A percentile compares a stretch with the other conserved stretches of the same genome.
These are phyloP conservation scores for Pythium plurisporium DNA, from an alignment of 352 stramenopile species.

Conservation along the genomic window DNA sequence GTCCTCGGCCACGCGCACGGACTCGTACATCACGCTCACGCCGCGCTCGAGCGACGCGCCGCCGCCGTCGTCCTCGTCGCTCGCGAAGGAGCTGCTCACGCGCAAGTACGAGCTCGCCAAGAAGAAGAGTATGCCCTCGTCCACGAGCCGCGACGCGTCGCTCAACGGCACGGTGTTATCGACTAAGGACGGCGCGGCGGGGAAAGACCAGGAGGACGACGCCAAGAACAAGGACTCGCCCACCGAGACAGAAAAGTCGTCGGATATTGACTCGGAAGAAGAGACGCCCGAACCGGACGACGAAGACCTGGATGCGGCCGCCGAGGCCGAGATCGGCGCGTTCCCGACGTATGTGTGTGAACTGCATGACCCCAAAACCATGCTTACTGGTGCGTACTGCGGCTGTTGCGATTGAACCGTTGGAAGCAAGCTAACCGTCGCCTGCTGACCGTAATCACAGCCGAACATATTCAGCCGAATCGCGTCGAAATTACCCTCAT, in stretches of 20 bases:
- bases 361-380: slow-evolving; percentile 67
- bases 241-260: slow-evolving; percentile 26
- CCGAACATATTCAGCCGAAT: slow-evolving; percentile 58
- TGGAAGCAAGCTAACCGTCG: too few species aligned
- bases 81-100: slow-evolving; percentile 23
- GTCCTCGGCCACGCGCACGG: slow-evolving; percentile 2
- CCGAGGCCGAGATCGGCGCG: slow-evolving; percentile 26
- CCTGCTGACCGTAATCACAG: too few species aligned
- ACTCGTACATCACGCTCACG: slow-evolving; percentile 30
- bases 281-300: slow-evolving; percentile 22
- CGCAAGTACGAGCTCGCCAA: slow-evolving; percentile 22
- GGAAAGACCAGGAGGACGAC: slow-evolving; percentile 5
- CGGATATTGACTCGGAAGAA: slow-evolving; percentile 25
- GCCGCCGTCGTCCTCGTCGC: slow-evolving; percentile 19
- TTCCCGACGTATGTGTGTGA: slow-evolving; percentile 73
- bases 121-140: slow-evolving; percentile 17
- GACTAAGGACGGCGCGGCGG: not conserved
- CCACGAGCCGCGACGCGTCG: slow-evolving; percentile 2
- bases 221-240: slow-evolving; percentile 21
- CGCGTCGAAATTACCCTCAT: slow-evolving; percentile 51
- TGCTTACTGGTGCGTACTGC: slow-evolving; percentile 47
- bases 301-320: slow-evolving; percentile 26
- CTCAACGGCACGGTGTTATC: not conserved
- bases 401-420: not conserved
- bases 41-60: slow-evolving; percentile 14